These are phyloP conservation scores for Botrytis deweyae DNA, from an alignment of 2,329 filamentous ascomycete genomes.

Conservation along the genomic window DNA sequence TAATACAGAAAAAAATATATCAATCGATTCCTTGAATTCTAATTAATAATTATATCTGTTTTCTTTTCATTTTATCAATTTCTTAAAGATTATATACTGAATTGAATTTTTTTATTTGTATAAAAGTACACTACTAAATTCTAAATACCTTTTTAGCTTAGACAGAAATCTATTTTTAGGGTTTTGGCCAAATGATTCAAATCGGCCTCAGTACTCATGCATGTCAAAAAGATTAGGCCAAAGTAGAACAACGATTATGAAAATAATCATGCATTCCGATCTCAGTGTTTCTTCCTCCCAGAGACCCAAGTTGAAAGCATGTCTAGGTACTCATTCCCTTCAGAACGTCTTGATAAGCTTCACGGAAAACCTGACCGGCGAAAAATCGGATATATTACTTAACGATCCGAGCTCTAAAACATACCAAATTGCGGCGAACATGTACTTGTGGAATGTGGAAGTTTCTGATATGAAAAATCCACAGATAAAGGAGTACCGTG, in stretches of 20 bases:
- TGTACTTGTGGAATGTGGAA: neutral
- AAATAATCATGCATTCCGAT: neutral
- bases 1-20: too few species aligned
- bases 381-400: neutral
- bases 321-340: neutral
- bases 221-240: neutral
- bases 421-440: neutral
- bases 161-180: too few species aligned
- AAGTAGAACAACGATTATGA: too few species aligned
- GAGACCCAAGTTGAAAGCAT: neutral
- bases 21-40: too few species aligned
- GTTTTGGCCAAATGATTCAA: too few species aligned
- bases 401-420: neutral
- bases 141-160: too few species aligned
- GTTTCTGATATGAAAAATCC: neutral
- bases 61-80: too few species aligned
- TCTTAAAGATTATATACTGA: too few species aligned
- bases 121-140: too few species aligned
- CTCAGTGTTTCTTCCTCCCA: neutral
- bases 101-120: too few species aligned
- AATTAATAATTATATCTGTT: too few species aligned
- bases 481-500: neutral
- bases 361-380: neutral
- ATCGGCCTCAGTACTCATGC: too few species aligned
- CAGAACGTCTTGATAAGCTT: neutral